Evolutionary conservation across 2,329 filamentous ascomycete species (phyloP).

Genomic region (Fusarium kyushuense): DNA sequence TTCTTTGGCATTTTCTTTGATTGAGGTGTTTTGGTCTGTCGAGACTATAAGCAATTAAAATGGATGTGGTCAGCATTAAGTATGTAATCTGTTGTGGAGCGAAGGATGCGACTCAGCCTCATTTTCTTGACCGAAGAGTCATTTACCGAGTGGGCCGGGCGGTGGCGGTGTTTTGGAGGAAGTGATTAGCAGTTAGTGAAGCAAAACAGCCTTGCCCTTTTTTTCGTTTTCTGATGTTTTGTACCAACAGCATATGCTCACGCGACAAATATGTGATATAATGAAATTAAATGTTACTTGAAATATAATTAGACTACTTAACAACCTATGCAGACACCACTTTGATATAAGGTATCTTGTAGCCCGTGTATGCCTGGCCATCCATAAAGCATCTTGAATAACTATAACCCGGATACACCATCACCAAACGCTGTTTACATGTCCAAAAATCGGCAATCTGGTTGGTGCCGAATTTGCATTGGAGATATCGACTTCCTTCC

Average conservation of each 20-base stretch:
- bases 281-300: too few species aligned
- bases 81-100: neutral
- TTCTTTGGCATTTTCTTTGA: conserved; percentile 7
- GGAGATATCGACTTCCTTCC: neutral
- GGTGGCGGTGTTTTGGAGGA: neutral
- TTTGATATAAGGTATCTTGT: neutral
- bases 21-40: fast-evolving
- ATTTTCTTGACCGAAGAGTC: neutral
- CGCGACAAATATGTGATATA: too few species aligned
- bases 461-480: neutral
- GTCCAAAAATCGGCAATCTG: neutral
- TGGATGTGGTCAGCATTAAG: neutral
- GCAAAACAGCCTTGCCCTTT: too few species aligned
- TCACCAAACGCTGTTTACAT: neutral
- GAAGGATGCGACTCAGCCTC: neutral
- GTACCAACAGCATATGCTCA: too few species aligned
- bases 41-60: too few species aligned
- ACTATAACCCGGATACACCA: neutral
- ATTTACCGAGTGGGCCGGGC: neutral
- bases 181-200: neutral
- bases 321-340: too few species aligned
- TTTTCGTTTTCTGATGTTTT: too few species aligned
- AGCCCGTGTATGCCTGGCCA: neutral
- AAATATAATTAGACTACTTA: too few species aligned
- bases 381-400: neutral